These are phyloP conservation scores for Penicillium rolfsii DNA, from an alignment of 2,329 filamentous ascomycete species.

Conservation along the genomic window DNA sequence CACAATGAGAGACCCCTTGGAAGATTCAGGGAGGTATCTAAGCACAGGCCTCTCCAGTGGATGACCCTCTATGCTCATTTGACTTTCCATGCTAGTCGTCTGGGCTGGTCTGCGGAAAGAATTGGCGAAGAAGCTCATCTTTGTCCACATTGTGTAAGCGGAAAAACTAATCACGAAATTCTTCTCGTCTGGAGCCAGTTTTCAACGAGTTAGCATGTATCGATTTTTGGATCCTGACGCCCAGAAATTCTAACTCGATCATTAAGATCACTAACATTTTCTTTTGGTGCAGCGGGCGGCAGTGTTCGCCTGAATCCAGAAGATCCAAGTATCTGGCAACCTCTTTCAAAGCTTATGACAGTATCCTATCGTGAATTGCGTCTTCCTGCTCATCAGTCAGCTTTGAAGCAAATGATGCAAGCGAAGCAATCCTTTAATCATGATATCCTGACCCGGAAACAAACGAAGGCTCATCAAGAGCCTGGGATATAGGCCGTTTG, in stretches of 20 bases:
- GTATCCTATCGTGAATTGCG: neutral
- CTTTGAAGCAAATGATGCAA: too few relatives aligned
- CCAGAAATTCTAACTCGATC: constrained; percentile 29
- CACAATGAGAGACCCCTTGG: constrained; percentile 23
- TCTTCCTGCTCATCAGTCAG: too few relatives aligned
- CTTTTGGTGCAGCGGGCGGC: neutral
- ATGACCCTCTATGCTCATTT: neutral
- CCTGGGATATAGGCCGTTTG: too few relatives aligned
- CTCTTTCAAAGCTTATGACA: neutral
- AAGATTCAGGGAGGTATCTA: constrained; percentile 21
- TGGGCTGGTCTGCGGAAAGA: too few relatives aligned
- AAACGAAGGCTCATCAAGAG: too few relatives aligned
- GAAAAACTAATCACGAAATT: constrained; percentile 22
- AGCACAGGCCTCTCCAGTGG: neutral
- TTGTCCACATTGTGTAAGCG: constrained; percentile 13
- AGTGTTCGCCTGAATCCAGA: constrained; percentile 2
- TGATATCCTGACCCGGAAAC: too few relatives aligned
- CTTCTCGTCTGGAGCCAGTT: constrained; percentile 27
- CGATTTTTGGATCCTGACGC: constrained; percentile 31
- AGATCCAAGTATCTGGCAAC: neutral
- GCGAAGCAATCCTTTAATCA: too few relatives aligned
- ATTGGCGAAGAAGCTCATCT: constrained; percentile 17
- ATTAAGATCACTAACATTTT: neutral
- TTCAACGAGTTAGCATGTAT: constrained; percentile 38
- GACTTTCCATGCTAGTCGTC: neutral